Base-by-base conservation (phyloP, 2,329 filamentous ascomycete genomes). In the Zasmidium cellare region DNA sequence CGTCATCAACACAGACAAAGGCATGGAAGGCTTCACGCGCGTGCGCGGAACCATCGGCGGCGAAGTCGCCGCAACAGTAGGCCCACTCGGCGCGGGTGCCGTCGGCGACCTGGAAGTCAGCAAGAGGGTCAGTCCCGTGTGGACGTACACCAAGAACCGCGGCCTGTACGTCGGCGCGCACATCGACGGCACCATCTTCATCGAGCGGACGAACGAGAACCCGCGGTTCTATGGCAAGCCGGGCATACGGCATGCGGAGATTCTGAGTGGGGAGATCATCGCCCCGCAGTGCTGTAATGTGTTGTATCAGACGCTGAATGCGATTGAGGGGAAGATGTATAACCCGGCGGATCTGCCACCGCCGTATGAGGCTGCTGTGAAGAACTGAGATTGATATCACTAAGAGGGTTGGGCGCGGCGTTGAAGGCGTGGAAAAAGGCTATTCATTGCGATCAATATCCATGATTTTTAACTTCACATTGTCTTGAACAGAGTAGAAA, bases 81-180 rank as follows among this genome's bases (percentile, higher is more conserved):
- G 92, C 1, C 92, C 92, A 0, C 82, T 93, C 3, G 85, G 91
- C 24, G 82, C 87, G 0, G 91, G 91, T n/a, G 89, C 87, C 11
- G 80, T 87, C 1, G 76, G 93, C 5, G 89, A 92, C 45, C 82
- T 82, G 0, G 84, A 87, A 63, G 68, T 90, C 1, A 82, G 86
- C 69, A 86, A 86, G 73, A 78, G 84, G 47, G 85, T 84, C 61
- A 79, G 87, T 24, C 88, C 90, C 0, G 82, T 92, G 7, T 92
- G 87, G 80, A 91, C 86, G 35, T 96, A 96, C 72, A 85, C 96
- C 75, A 96, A 96, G 76, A 92, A 88, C 46, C 84, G 91, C 51
- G 92, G 92, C 2, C 85, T 96, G 63, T 96, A 94, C 68, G 91
- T 90, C 1, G 91, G 91, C 35, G 83, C 96, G 0, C 88, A 92